These are phyloP conservation scores for Grigorovia yakushimaensis DNA, from an alignment of 805 yeast species.

Conservation along the genomic window DNA sequence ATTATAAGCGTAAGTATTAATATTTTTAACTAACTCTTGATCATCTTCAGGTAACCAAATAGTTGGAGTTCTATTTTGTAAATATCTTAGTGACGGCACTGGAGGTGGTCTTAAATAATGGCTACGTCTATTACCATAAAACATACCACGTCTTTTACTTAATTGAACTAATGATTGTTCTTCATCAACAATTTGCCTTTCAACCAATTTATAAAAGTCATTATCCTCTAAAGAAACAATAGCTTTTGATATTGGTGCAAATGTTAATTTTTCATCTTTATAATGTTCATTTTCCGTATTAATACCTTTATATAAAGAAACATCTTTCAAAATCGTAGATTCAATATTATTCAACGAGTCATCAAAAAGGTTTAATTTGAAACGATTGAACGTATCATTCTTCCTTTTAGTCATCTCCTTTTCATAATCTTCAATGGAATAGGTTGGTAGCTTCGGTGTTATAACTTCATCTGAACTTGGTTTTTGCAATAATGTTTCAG, in stretches of 20 bases:
- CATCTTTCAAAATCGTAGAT: slow-evolving; percentile 23
- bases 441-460: background rate
- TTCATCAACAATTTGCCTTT: slow-evolving; percentile 39
- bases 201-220: slow-evolving; percentile 46
- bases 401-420: background rate
- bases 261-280: slow-evolving; percentile 16
- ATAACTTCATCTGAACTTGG: slow-evolving; percentile 29
- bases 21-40: slow-evolving; percentile 63
- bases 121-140: slow-evolving; percentile 41
- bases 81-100: slow-evolving; percentile 76
- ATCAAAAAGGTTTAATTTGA: slow-evolving; percentile 22
- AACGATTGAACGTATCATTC: slow-evolving; percentile 13
- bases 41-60: slow-evolving; percentile 97
- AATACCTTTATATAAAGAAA: slow-evolving; percentile 28
- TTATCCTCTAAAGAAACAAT: slow-evolving; percentile 57
- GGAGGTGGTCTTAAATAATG: slow-evolving; percentile 74
- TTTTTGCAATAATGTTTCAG: slow-evolving; percentile 27
- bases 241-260: slow-evolving; percentile 56
- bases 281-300: slow-evolving; percentile 19
- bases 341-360: slow-evolving; percentile 23
- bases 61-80: slow-evolving; percentile 81
- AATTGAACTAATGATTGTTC: slow-evolving; percentile 30
- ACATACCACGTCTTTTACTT: slow-evolving; percentile 35
- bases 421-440: slow-evolving; percentile 23
- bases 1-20: slow-evolving; percentile 78